Percentiles rank a stretch among this genome's conserved stretches.
These are phyloP conservation scores for Blastocystis hominis DNA, from an alignment of 352 stramenopile species.

Conservation along the genomic window DNA sequence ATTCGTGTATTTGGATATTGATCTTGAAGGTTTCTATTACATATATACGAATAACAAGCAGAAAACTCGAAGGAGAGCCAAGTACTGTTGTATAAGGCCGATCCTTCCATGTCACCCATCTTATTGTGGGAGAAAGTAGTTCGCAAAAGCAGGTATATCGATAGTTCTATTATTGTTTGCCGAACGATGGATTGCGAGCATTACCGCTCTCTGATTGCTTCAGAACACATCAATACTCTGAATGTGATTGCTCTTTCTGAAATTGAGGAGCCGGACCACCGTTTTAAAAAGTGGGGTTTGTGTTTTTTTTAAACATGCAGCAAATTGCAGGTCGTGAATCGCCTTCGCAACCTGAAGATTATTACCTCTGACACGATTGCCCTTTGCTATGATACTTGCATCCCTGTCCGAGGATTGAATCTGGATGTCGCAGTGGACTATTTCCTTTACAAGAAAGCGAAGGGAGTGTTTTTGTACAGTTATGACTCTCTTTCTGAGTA, in stretches of 20 bases:
- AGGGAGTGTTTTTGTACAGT: conserved; percentile 10
- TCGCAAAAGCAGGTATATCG: not conserved
- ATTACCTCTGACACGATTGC: not conserved
- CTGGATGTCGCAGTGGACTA: not conserved
- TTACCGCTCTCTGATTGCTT: not conserved
- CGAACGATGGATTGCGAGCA: not conserved
- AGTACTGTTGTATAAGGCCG: not conserved
- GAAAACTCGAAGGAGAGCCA: not conserved
- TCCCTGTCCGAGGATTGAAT: conserved; percentile 16
- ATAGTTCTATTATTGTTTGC: conserved; percentile 27
- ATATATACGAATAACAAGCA: not conserved
- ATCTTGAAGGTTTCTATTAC: not conserved
- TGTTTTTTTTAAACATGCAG: not conserved
- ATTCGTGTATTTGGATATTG: conserved; percentile 47
- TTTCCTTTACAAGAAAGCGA: conserved; percentile 16
- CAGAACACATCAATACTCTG: not conserved
- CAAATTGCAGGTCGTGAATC: not conserved
- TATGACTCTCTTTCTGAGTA: not conserved
- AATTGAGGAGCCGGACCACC: not conserved
- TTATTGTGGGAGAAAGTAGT: conserved; percentile 15
- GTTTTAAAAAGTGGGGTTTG: not conserved
- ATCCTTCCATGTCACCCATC: conserved; percentile 30
- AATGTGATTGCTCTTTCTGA: not conserved
- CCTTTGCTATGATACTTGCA: not conserved
- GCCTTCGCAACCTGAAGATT: not conserved